Base-by-base conservation (phyloP, 805 yeast genomes). In the Candida sanyiensis region DNA sequence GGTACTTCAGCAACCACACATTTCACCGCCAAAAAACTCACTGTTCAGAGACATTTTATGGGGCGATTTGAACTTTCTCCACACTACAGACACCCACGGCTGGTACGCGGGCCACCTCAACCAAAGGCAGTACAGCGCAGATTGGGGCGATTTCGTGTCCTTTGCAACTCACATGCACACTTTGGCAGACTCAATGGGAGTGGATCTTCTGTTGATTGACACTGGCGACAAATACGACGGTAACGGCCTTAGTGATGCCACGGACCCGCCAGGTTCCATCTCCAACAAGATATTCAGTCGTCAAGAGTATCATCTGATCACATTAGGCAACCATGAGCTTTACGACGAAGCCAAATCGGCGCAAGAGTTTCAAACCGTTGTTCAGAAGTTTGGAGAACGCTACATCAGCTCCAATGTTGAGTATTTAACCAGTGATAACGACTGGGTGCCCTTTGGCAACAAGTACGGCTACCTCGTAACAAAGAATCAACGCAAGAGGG, bases 181-280 rank as follows among this genome's bases (percentile, higher is more conserved):
- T 0, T 49, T 53, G 15, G 80, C 85, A 0, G 65, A 61, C 18
- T 43, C 32, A 0, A 57, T 66, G 9, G 70, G 68, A 2, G 75
- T 69, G 15, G 97, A 90, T 53, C 56, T 89, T 15, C 50, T 90
- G 4, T 52, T 88, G 5, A 70, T 90, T 3, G 97, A 90, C 54
- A 78, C 94, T 1, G 97, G 97, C 5, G 97, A 90, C 59, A 78
- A 86, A 45, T 95, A 86, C 51, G 97, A 90, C 58, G 97, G 97
- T 1, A 89, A 87, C 56, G 97, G 97, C 0, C 62, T 88, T 10
- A 72, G 86, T 28, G 97, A 90, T 61, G 77, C 83, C 11, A 81
- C 95, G 0, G 39, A 24, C 3, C 85, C 90, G 2, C 83, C 81
- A 54, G 97, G 96, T 0, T 51, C 61, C 5, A 58, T 66, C 12